Base-by-base conservation (phyloP, 2,329 filamentous ascomycete genomes). In the Xylariaceae sp. region DNA sequence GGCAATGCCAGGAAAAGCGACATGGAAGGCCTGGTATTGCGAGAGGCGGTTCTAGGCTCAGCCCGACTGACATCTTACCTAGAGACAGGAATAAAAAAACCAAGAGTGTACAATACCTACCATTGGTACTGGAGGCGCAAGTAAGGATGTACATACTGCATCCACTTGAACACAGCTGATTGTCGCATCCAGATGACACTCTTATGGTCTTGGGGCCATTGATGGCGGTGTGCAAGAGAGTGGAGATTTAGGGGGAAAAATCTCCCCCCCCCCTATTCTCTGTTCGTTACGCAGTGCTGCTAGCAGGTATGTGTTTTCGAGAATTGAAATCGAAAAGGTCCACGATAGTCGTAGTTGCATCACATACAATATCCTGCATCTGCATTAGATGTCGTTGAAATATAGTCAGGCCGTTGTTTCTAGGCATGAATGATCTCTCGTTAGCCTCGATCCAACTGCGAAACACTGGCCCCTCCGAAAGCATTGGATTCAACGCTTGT, bases 401-500 rank as follows among this genome's bases (percentile, higher is more conserved):
- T 64, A 64, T 42, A 53, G 49, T 53, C 54, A 53, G 53, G 57
- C 59, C 56, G 58, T 63, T 52, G 57, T 44, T 55, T 50, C 57
- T 64, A 48, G 62, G 59, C 56, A 57, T 57, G 50, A 60, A 62
- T 64, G 59, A 62, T 64, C 61, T 57, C 54, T 62, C 40, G 52
- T 63, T 64, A 62, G 61, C 61, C 50, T 64, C 60, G 60, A 60
- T 60, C 54, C 57, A 56, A 55, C 55, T 55, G 57, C 59, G 62
- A 63, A 57, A 61, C 60, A 65, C 65, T 63, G 64, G 65, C 56
- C 64, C 63, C 63, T 60, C 63, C 57, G n/a, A 62, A 66, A 62
- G 61, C 64, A 64, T 70, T 63, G 64, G 62, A 65, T 64, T 67
- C 62, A 68, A 54, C 69, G 69, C 69, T 70, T 70, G 66, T 70